phyloP scores from a whole-genome alignment of 1,139 yeast species.

The Kodamaea sp. region DNA sequence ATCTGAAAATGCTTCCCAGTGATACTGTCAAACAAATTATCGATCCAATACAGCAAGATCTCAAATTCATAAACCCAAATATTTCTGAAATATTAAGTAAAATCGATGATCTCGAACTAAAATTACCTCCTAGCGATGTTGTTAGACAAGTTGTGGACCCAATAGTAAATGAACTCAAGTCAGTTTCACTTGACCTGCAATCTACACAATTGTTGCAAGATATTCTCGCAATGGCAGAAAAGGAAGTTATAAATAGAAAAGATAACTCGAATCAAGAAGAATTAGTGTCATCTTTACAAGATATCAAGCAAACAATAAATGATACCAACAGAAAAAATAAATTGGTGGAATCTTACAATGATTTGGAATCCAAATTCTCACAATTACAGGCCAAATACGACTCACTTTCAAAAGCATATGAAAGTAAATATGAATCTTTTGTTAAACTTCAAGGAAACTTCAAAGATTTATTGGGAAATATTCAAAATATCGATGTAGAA shows the following conservation, averaged over 20 bases:
- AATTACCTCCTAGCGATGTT: slow-evolving; percentile 16
- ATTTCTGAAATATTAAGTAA: not conserved
- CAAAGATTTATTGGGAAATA: slow-evolving; percentile 17
- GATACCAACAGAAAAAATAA: no score
- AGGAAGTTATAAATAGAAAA: slow-evolving; percentile 6
- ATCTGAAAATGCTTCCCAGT: no score
- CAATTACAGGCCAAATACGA: slow-evolving; percentile 20
- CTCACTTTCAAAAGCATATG: slow-evolving; percentile 23
- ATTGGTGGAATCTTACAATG: slow-evolving; percentile 2
- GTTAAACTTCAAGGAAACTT: slow-evolving; percentile 24
- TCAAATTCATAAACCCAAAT: not conserved
- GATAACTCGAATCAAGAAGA: slow-evolving; percentile 5
- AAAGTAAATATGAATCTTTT: slow-evolving; percentile 25
- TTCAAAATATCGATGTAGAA: slow-evolving; percentile 8
- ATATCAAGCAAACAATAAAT: not conserved
- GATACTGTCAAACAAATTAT: not conserved
- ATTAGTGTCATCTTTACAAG: not conserved
- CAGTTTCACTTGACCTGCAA: slow-evolving; percentile 21
- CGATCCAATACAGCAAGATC: not conserved
- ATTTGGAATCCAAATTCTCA: slow-evolving; percentile 8
- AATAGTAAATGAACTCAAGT: slow-evolving; percentile 23
- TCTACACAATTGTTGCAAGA: slow-evolving; percentile 19
- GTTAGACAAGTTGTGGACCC: slow-evolving; percentile 23
- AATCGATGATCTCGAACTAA: slow-evolving; percentile 5
- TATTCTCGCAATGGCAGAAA: slow-evolving; percentile 12